Evolutionary conservation across 257 asterid species (phyloP), one percentile per base, ranked within the genome.

Genomic region (Handroanthus guayacan): DNA sequence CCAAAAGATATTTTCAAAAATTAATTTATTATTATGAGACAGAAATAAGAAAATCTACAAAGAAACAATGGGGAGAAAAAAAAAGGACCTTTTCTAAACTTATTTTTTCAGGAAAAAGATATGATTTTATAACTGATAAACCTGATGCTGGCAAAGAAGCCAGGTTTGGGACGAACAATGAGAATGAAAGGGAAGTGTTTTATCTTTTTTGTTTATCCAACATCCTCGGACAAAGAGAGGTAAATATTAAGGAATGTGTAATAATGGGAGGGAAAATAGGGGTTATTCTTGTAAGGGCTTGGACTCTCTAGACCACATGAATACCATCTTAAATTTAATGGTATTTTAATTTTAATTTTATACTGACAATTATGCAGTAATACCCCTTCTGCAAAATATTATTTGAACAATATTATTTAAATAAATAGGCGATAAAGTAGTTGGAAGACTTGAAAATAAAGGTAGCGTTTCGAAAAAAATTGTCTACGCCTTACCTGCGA

Each of bases 161-260:
- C 83, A 79, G 83, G 36, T 58, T 71, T 62, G 47, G 78, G 56
- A 51, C 69, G 76, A 62, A 31, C 31, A 44, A 34, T 57, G 63
- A 66, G 60, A 77, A 79, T 43, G 66, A 71, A 75, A 79, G 83
- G 6, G 8, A 41, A 41, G 0, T 44, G 71, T 76, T 70, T 41
- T 41, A 41, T 71, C 8, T 55, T 75, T 72, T 67, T 41, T 0
- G 31, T 25, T 11, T 47, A 41, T 31, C 60, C 70, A 34, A 43
- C 38, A 45, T 71, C 44, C 54, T 85, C 92, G 89, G 67, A 76
- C 79, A 82, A 86, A 71, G 79, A 52, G 74, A 51, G 81, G 74
- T 71, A 57, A 48, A 67, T 8, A 41, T 41, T 41, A 45, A 71
- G 79, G 85, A 68, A 72, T 72, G 78, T 61, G 76, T 20, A 62